These are phyloP conservation scores for Psidium guajava DNA, from an alignment of 345 rosid genomes.

Conservation along the genomic window DNA sequence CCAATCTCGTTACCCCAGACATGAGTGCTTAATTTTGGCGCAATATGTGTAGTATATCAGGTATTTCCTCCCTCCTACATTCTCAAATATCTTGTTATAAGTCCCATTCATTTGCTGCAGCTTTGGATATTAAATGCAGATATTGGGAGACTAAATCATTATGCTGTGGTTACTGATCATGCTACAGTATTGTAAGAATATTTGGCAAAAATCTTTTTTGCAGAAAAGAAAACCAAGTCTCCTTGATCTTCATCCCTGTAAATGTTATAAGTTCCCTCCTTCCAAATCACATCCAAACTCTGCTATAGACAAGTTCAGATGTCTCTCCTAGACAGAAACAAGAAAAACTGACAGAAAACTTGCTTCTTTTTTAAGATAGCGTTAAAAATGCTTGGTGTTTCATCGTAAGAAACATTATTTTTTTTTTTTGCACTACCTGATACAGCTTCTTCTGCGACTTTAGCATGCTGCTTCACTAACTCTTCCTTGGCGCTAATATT, in stretches of 20 bases:
- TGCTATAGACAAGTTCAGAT: neutral
- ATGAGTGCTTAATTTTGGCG: neutral
- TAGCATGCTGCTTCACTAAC: slow-evolving; percentile 77
- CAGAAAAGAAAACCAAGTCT: neutral
- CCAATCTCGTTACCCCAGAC: neutral
- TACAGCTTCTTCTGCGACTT: slow-evolving; percentile 97
- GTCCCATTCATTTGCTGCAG: neutral
- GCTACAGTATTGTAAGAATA: neutral
- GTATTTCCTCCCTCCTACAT: neutral
- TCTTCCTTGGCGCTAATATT: slow-evolving; percentile 74
- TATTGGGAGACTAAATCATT: neutral
- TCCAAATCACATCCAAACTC: neutral
- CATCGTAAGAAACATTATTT: neutral
- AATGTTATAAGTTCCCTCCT: neutral
- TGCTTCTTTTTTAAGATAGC: neutral
- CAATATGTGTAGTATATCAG: neutral
- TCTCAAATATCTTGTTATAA: neutral
- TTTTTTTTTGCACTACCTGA: slow-evolving; percentile 31
- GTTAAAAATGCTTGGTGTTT: neutral
- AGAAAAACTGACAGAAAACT: neutral
- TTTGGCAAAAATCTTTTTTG: neutral
- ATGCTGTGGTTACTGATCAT: neutral
- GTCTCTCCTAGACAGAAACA: neutral
- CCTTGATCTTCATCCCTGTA: neutral
- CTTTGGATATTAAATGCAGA: neutral